A percentile compares a stretch with the other conserved stretches of the same genome.
phyloP scores from a whole-genome alignment of 2,329 filamentous ascomycete species.

The Pyrenophora seminiperda region DNA sequence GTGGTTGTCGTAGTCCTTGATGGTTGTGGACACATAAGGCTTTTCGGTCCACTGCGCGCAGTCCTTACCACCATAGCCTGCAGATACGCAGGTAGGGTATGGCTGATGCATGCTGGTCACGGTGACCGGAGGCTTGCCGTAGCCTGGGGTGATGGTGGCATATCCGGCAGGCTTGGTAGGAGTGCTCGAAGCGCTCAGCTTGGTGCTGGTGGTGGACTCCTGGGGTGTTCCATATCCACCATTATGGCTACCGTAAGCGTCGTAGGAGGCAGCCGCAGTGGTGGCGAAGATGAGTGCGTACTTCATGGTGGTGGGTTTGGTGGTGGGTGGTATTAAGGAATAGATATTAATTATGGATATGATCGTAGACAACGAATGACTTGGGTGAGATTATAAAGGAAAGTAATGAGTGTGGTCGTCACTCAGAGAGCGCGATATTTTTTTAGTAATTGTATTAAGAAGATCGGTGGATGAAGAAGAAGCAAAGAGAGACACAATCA shows the following conservation, averaged over 20 bases:
- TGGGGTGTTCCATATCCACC: slow-evolving; percentile 10
- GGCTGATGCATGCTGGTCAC: slow-evolving; percentile 42
- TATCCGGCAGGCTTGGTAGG: slow-evolving; percentile 26
- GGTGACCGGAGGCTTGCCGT: slow-evolving; percentile 34
- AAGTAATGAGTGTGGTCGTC: slow-evolving; percentile 21
- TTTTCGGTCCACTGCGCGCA: slow-evolving; percentile 32
- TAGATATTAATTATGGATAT: slow-evolving; percentile 12
- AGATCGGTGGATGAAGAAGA: slow-evolving; percentile 22
- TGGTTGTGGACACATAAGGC: slow-evolving; percentile 34
- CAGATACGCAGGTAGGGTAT: slow-evolving; percentile 37
- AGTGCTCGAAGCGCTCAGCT: slow-evolving; percentile 15
- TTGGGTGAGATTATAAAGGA: slow-evolving; percentile 24
- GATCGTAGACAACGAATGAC: slow-evolving; percentile 32
- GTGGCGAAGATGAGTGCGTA: slow-evolving; percentile 35
- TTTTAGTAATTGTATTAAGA: slow-evolving; percentile 20
- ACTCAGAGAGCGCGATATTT: slow-evolving; percentile 24
- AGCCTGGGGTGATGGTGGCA: slow-evolving; percentile 37
- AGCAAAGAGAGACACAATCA: background rate
- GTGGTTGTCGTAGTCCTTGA: slow-evolving; percentile 35
- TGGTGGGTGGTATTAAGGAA: slow-evolving; percentile 16
- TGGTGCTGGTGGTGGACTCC: slow-evolving; percentile 20
- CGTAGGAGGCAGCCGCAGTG: slow-evolving; percentile 31
- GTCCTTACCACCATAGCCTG: slow-evolving; percentile 19
- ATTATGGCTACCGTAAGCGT: background rate
- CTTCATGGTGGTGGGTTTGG: slow-evolving; percentile 23